These are phyloP conservation scores for Penicillium glabrum DNA, from an alignment of 2,329 filamentous ascomycete genomes.

Conservation along the genomic window DNA sequence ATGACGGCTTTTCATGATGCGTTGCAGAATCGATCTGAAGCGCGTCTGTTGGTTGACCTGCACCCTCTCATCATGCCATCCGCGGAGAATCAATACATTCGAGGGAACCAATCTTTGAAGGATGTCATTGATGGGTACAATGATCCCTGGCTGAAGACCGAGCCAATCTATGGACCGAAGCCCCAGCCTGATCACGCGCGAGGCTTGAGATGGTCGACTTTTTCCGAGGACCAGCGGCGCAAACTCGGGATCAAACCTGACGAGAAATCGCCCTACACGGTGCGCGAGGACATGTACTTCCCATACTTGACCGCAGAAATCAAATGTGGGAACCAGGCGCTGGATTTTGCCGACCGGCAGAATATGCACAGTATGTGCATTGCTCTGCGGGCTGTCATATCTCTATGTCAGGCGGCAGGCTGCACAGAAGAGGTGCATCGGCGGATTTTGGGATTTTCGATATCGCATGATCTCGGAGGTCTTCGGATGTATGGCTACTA, in stretches of 20 bases:
- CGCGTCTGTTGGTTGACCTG: constrained; percentile 3
- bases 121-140: constrained; percentile 5
- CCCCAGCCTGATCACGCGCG: constrained; percentile 5
- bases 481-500: constrained; percentile 6
- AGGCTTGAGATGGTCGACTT: constrained; percentile 2
- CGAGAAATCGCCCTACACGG: not conserved
- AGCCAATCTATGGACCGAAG: constrained; percentile 4
- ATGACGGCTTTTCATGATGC: not conserved
- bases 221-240: constrained; percentile 5
- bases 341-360: constrained; percentile 4
- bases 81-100: constrained; percentile 3
- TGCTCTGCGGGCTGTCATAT: constrained; percentile 2
- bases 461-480: constrained; percentile 2
- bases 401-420: constrained; percentile 1
- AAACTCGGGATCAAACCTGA: not conserved
- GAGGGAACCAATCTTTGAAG: constrained; percentile 1
- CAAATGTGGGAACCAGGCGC: constrained; percentile 5
- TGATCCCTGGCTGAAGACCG: constrained; percentile 6
- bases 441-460: constrained; percentile 3
- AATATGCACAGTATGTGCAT: constrained; percentile 6
- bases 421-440: constrained; percentile 2
- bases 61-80: constrained; percentile 5
- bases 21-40: constrained; percentile 1
- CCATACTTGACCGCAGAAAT: constrained; percentile 5
- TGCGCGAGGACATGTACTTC: constrained; percentile 4